Percentiles rank a stretch among this genome's conserved stretches.
Conservation (phyloP, 306 rosid species). For the Echinosophora koreensis region DNA sequence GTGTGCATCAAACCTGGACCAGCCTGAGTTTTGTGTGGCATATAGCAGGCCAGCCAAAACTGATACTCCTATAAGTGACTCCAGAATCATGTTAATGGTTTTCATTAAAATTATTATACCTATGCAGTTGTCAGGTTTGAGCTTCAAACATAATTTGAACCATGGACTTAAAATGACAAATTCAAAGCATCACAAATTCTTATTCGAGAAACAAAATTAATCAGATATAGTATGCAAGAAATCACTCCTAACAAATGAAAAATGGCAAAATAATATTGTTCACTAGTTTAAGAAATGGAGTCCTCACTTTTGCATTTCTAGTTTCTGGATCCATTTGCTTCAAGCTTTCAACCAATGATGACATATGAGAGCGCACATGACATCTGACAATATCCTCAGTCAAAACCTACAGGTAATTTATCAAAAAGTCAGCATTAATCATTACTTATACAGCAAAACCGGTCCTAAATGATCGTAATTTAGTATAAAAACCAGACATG, state of each 20-base stretch:
- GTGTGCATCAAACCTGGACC: neutral
- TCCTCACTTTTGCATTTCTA: slow-evolving; percentile 76
- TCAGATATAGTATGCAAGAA: neutral
- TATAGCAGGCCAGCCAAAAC: neutral
- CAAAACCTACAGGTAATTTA: slow-evolving; percentile 64
- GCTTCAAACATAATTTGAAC: neutral
- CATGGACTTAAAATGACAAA: neutral
- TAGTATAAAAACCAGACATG: slow-evolving; percentile 33
- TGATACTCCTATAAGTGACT: neutral
- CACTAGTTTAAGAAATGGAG: slow-evolving; percentile 32
- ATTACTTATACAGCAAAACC: slow-evolving; percentile 14
- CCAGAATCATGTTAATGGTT: neutral
- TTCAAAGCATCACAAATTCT: slow-evolving; percentile 4
- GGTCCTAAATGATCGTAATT: slow-evolving; percentile 3
- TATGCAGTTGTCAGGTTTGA: neutral
- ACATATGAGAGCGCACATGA: slow-evolving; percentile 73
- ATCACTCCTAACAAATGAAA: neutral
- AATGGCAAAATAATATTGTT: slow-evolving; percentile 27
- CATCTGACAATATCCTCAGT: slow-evolving; percentile 82
- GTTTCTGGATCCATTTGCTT: slow-evolving; percentile 50
- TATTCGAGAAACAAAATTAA: neutral
- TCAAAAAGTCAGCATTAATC: slow-evolving; percentile 26
- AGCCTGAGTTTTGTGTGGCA: neutral
- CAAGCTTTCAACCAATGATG: slow-evolving; percentile 55
- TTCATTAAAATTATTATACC: neutral